These are phyloP conservation scores for Cinnamomum micranthum DNA, from an alignment of 164 flowering plant genomes.

Conservation along the genomic window DNA sequence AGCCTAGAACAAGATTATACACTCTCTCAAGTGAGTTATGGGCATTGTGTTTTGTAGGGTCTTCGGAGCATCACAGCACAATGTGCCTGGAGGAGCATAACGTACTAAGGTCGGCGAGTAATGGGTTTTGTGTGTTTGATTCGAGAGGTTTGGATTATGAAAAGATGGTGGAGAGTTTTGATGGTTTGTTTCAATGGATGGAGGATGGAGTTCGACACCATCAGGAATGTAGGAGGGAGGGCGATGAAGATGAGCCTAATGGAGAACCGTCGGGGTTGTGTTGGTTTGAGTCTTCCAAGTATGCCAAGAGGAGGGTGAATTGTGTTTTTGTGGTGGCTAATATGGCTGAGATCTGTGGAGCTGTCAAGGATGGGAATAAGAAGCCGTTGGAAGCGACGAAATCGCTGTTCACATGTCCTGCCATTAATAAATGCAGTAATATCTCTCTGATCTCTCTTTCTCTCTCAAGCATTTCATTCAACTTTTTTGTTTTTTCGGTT, in stretches of 20 bases:
- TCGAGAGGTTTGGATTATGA: slow-evolving; percentile 54
- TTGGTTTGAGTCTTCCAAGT: slow-evolving; percentile 17
- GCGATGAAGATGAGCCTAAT: slow-evolving; percentile 22
- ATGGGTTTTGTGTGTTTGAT: slow-evolving; percentile 75
- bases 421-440: slow-evolving; percentile 58
- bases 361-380: slow-evolving; percentile 38
- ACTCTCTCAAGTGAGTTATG: not conserved
- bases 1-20: too few species aligned
- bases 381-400: slow-evolving; percentile 49
- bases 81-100: slow-evolving; percentile 73
- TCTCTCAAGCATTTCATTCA: not conserved
- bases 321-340: slow-evolving; percentile 59
- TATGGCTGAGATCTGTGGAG: slow-evolving; percentile 47
- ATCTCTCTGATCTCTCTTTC: not conserved
- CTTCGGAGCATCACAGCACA: slow-evolving; percentile 34
- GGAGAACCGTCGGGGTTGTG: slow-evolving; percentile 4
- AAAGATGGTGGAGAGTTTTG: slow-evolving; percentile 31
- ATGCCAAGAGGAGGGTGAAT: slow-evolving; percentile 44
- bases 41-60: slow-evolving; percentile 18
- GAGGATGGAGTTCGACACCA: slow-evolving; percentile 60
- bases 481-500: too few species aligned
- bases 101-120: slow-evolving; percentile 57
- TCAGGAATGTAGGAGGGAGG: slow-evolving; percentile 48
- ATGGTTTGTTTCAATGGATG: slow-evolving; percentile 49
- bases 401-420: slow-evolving; percentile 47